Conservation (phyloP, 2,329 filamentous ascomycete species). For the Botrytis fabae region DNA sequence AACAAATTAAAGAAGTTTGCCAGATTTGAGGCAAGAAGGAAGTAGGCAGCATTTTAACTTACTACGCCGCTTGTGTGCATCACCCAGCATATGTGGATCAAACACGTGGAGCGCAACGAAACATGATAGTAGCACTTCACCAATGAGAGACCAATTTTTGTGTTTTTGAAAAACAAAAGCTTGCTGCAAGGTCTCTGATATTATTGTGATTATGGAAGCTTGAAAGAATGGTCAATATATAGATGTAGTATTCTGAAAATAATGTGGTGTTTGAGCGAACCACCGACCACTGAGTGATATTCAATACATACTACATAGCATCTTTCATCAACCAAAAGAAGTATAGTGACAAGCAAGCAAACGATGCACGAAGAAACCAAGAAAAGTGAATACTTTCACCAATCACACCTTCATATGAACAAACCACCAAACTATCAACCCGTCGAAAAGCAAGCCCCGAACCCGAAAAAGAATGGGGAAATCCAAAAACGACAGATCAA, state of each 20-base stretch:
- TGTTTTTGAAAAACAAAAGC: not conserved
- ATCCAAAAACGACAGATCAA: too few relatives aligned
- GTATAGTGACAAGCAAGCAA: not conserved
- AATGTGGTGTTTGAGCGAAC: not conserved
- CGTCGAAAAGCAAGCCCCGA: too few relatives aligned
- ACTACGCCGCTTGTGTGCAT: not conserved
- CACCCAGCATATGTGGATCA: not conserved
- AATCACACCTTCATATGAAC: not conserved
- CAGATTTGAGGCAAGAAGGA: not conserved
- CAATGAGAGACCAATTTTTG: not conserved
- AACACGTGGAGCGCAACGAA: not conserved
- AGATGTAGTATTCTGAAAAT: not conserved
- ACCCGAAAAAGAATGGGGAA: too few relatives aligned
- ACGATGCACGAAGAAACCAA: rapidly evolving
- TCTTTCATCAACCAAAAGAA: not conserved
- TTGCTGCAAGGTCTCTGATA: not conserved
- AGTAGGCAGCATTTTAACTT: not conserved
- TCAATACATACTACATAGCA: not conserved
- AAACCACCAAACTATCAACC: not conserved
- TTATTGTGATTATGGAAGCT: not conserved
- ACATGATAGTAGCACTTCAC: not conserved
- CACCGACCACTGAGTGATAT: not conserved
- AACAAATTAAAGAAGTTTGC: too few relatives aligned
- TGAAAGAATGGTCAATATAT: not conserved
- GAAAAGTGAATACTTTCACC: constrained; percentile 4